Evolutionary conservation across 306 rosid species (phyloP), one percentile per base, ranked within the genome.

Genomic region (Trifolium dubium): DNA sequence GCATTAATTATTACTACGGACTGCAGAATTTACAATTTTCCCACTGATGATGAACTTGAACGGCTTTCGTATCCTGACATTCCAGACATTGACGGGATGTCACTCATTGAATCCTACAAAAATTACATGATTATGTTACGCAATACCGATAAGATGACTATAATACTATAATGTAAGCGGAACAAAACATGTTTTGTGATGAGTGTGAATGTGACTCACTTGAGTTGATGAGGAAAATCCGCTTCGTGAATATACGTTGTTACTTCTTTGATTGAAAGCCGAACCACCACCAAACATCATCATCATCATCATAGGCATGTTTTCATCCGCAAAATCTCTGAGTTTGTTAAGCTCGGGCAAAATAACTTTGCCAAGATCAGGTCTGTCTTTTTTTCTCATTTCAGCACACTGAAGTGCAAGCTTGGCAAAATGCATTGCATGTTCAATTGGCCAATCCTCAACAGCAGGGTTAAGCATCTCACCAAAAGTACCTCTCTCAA

Each of bases 361-460:
- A 32, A 89, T 85, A 54, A 83, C 74, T 66, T 85, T 89, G 12
- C 85, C 96, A 40, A 91, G 96, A 73, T 93, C 92, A 10, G 96
- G 98, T 64, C 97, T 80, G 76, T 91, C 97, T 79, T 82, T 93
- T 59, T 83, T 77, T 84, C 93, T 89, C 92, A 91, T 86, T 51
- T 93, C 96, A 1, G 92, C 85, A 60, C 98, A 93, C 10, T 77
- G 85, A 49, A 91, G 83, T 15, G 92, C 78, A 32, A 91, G 81
- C 66, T 83, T 89, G 8, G 94, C 90, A 43, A 85, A 86, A 28
- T 59, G 75, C 50, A 89, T 34, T 15, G 98, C 85, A 11, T 90
- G 88, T 66, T 91, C 90, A 11, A 89, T 54, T 13, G 97, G 96
- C 92, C 97, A 89, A 49, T 91, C 90, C 46, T 80, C 62, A 40